These are phyloP conservation scores for Mucor velutinosus DNA, from an alignment of 371 early-diverging fungal species.

Conservation along the genomic window DNA sequence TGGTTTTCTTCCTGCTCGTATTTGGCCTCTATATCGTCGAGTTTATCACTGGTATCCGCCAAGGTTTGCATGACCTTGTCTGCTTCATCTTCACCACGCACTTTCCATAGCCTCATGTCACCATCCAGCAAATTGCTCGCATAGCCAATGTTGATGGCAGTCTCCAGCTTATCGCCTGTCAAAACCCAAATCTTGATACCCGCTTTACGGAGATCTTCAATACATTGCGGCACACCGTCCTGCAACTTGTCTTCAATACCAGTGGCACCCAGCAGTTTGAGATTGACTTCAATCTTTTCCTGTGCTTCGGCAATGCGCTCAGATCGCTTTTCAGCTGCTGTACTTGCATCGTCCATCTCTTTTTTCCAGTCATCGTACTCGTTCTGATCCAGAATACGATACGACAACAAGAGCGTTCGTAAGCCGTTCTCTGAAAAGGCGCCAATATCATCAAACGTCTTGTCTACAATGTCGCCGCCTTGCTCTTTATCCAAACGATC, in stretches of 20 bases:
- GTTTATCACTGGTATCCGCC: conserved; percentile 31
- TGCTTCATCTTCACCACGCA: conserved; percentile 54
- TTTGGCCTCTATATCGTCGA: conserved; percentile 7
- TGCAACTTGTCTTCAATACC: conserved; percentile 99
- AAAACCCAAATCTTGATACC: conserved; percentile 99
- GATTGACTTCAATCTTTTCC: conserved; percentile 77
- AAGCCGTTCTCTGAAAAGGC: conserved; percentile 82
- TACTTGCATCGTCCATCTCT: conserved; percentile 72
- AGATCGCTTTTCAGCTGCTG: conserved; percentile 75
- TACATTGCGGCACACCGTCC: conserved; percentile 93
- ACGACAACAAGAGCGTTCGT: conserved; percentile 89
- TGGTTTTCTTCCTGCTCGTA: conserved; percentile 1
- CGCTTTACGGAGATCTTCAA: conserved; percentile 81
- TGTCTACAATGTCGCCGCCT: conserved; percentile 46
- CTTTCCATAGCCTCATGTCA: conserved; percentile 73
- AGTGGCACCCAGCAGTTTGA: conserved; percentile 90
- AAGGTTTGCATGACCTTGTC: conserved; percentile 49
- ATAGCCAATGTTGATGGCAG: conserved; percentile 98
- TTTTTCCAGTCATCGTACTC: conserved; percentile 72
- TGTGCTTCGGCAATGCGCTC: conserved; percentile 71
- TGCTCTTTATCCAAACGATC: conserved; percentile 59
- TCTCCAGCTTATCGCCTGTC: conserved; percentile 99
- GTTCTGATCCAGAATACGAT: conserved; percentile 63
- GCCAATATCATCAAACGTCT: conserved; percentile 70
- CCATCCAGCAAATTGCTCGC: conserved; percentile 79